Conservation (phyloP, 1,284 basidiomycete genomes). For the Malassezia sympodialis region DNA sequence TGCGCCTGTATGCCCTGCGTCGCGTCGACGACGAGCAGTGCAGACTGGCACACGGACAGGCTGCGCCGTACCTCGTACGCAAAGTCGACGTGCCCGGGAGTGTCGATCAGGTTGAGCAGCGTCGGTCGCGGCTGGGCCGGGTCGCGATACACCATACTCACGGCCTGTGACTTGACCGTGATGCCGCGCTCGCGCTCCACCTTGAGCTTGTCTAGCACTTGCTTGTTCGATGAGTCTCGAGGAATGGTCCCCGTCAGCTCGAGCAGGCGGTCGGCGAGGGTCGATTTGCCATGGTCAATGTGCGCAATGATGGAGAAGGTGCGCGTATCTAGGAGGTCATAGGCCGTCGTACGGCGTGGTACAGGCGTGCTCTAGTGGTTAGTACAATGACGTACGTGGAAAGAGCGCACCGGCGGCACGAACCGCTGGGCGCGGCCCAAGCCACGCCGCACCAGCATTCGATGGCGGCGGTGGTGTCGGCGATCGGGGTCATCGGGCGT, state of each 20-base stretch:
- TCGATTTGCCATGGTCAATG: slow-evolving; percentile 48
- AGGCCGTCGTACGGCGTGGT: slow-evolving; percentile 1
- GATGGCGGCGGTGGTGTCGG: background rate
- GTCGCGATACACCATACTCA: slow-evolving; percentile 40
- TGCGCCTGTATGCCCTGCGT: slow-evolving; percentile 97
- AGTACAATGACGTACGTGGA: background rate
- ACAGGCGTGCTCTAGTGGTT: background rate
- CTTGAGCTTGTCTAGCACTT: slow-evolving; percentile 57
- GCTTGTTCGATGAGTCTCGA: slow-evolving; percentile 32
- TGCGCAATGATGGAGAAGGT: slow-evolving; percentile 47
- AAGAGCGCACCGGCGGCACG: background rate
- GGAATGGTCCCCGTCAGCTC: slow-evolving; percentile 46
- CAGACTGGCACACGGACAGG: slow-evolving; percentile 85
- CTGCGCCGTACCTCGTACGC: slow-evolving; percentile 79
- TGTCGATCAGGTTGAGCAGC: slow-evolving; percentile 94
- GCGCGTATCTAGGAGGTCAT: slow-evolving; percentile 31
- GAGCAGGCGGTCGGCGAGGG: slow-evolving; percentile 45
- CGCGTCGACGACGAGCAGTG: slow-evolving; percentile 79
- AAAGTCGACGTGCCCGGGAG: slow-evolving; percentile 56
- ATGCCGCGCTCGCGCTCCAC: slow-evolving; percentile 91
- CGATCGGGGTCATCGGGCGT: slow-evolving; percentile 2
- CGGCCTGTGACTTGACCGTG: slow-evolving; percentile 57
- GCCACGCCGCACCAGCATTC: background rate
- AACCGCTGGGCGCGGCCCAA: background rate
- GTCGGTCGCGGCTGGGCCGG: slow-evolving; percentile 17